Percentiles rank a stretch among this genome's conserved stretches.
phyloP scores from a whole-genome alignment of 1,284 basidiomycete genomes.

The Rhodotorula sp. region DNA sequence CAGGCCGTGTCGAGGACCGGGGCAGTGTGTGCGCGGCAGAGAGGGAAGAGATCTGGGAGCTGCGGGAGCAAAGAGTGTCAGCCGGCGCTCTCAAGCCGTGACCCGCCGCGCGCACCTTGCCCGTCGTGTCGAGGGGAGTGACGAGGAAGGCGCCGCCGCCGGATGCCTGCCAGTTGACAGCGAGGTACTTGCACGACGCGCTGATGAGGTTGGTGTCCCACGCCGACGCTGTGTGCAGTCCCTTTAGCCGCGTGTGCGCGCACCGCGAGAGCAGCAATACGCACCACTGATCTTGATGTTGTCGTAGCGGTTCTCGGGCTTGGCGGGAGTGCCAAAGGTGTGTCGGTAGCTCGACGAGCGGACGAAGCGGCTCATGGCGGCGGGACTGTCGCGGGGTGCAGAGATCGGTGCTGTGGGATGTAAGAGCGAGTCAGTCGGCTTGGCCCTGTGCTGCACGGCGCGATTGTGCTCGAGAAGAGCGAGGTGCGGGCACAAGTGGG shows the following conservation, averaged over 20 bases:
- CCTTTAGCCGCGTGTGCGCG: background rate
- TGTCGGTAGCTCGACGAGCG: no score
- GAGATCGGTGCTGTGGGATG: no score
- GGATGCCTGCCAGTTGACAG: constrained; percentile 76
- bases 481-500: no score
- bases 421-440: no score
- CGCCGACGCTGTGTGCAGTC: constrained; percentile 53
- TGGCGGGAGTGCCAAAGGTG: constrained; percentile 36
- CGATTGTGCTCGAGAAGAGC: no score
- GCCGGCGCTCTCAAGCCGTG: background rate
- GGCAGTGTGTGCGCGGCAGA: constrained; percentile 72
- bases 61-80: constrained; percentile 59
- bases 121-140: constrained; percentile 63
- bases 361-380: no score
- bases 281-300: constrained; percentile 68
- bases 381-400: no score
- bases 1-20: constrained; percentile 86
- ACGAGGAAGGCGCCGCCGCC: constrained; percentile 95
- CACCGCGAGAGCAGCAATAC: background rate
- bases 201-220: constrained; percentile 96
- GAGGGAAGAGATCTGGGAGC: constrained; percentile 87
- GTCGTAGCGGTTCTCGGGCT: constrained; percentile 62
- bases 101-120: constrained; percentile 56
- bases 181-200: constrained; percentile 75
- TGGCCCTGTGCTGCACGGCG: no score